Percentiles rank a stretch among this genome's conserved stretches.
Evolutionary conservation across 1,139 yeast genomes (phyloP).

Genomic region (Geotrichum fermentans): DNA sequence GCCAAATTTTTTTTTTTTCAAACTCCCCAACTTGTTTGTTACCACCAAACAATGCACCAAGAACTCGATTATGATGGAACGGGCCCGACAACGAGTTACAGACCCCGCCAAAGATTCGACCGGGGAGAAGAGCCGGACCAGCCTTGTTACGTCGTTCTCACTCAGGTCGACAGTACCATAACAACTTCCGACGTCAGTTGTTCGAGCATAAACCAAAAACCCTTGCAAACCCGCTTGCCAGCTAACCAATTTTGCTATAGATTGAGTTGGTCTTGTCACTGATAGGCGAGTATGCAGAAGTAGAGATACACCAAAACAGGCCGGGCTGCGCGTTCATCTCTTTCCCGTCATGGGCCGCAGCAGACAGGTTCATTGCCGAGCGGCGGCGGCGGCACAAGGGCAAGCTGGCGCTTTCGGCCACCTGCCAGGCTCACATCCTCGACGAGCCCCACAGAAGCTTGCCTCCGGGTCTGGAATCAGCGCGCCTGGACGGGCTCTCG

Average conservation of each 20-base stretch:
- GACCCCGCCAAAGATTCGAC: too few relatives aligned
- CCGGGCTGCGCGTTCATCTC: slow-evolving; percentile 10
- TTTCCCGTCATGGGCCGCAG: slow-evolving; percentile 2
- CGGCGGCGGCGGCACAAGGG: too few relatives aligned
- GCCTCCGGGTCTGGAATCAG: slow-evolving; percentile 7
- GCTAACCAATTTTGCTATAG: not conserved
- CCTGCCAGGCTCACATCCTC: slow-evolving; percentile 1
- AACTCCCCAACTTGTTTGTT: not conserved
- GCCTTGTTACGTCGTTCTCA: slow-evolving; percentile 6
- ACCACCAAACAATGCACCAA: slow-evolving; percentile 4
- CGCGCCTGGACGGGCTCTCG: slow-evolving; percentile 6
- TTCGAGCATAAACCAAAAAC: not conserved
- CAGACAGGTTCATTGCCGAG: slow-evolving; percentile 3
- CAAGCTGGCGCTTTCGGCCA: not conserved
- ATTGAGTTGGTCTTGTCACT: slow-evolving; percentile 4
- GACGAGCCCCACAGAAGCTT: not conserved
- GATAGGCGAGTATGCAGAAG: slow-evolving; percentile 2
- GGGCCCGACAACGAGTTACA: not conserved
- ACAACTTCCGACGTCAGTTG: slow-evolving; percentile 10
- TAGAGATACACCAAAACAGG: not conserved
- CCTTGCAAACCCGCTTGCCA: not conserved
- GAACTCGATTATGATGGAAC: slow-evolving; percentile 13
- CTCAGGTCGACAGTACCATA: slow-evolving; percentile 8
- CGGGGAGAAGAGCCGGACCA: not conserved
- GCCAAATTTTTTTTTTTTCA: too few relatives aligned